Evolutionary conservation across 441 rosid species (phyloP).

Genomic region (Raphanus hybrid): DNA sequence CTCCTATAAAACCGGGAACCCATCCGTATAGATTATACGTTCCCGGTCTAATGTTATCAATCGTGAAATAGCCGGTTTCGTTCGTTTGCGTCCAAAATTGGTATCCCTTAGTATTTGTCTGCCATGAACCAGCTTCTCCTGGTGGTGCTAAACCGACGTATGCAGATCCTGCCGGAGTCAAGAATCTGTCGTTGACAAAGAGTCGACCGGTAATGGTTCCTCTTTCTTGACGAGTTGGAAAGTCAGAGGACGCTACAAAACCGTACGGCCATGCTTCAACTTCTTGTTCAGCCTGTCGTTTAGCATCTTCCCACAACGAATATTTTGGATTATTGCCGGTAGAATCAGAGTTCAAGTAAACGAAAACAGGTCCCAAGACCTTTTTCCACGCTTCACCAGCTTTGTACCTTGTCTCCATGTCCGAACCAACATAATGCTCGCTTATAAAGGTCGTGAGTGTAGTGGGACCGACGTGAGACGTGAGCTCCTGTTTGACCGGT

Average conservation of each 20-base stretch:
- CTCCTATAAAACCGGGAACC: constrained; percentile 64
- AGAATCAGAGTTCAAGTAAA: constrained; percentile 38
- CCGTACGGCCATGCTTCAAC: constrained; percentile 61
- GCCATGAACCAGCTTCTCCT: constrained; percentile 59
- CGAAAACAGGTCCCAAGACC: constrained; percentile 43
- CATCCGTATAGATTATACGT: constrained; percentile 57
- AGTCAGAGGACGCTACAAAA: constrained; percentile 57
- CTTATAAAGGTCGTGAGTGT: constrained; percentile 40
- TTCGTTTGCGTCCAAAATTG: constrained; percentile 65
- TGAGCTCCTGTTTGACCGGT: constrained; percentile 59
- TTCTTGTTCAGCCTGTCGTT: constrained; percentile 54
- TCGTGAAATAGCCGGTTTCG: constrained; percentile 53
- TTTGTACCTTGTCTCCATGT: constrained; percentile 35
- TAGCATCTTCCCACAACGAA: constrained; percentile 58
- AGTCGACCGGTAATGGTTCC: constrained; percentile 54
- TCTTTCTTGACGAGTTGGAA: constrained; percentile 46
- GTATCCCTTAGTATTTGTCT: constrained; percentile 61
- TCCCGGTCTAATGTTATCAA: constrained; percentile 53
- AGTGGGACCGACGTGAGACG: constrained; percentile 58
- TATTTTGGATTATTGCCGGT: neutral
- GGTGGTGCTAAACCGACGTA: constrained; percentile 56
- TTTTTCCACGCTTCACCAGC: constrained; percentile 45
- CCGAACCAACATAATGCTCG: constrained; percentile 38
- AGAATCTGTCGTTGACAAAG: constrained; percentile 50
- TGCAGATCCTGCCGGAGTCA: constrained; percentile 51